Base-by-base conservation (phyloP, 352 stramenopile genomes). In the Saprolegnia parasitica region DNA sequence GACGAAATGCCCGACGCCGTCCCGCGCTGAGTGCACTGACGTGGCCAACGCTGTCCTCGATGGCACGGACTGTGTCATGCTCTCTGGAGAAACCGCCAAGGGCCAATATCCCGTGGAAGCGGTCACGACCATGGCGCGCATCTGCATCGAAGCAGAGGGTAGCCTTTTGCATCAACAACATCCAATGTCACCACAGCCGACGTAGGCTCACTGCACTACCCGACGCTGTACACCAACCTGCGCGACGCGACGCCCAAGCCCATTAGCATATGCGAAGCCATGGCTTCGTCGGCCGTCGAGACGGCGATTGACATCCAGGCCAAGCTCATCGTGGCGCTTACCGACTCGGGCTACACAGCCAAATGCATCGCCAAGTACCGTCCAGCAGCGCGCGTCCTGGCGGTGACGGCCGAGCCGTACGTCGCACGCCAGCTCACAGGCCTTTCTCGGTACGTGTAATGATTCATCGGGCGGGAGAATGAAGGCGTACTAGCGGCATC, bases 21-120 rank as follows among this genome's bases (percentile, higher is more conserved):
- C 98, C 3, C 98, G 97, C 70, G 98, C 98, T 18, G 98, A 99
- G 78, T 99, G 95, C 75, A 98, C 96, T 6, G 98, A 99, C 77
- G 98, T 99, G 18, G 96, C 97, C 37, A 99, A 99, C 74, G 97
- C 98, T 39, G 97, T 99, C 40, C 77, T 99, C 10, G 98, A 99
- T 74, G 97, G 97, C 57, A 98, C 97, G 15, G 98, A 99, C 79
- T 92, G 87, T n/a, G 92, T 99, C 70, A 99, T 99, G 98, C 75
- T 99, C 26, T 99, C 95, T 23, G 98, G 96, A 35, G 98, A 99
- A 85, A 99, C 97, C 1, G 98, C 98, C 32, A 99, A 98, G 67
- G 98, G 98, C 47, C 88, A 98, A 72, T 98, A 99, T 76, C 97
- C 97, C 18, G 78, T 87, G 11, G 86, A 97, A 62, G 91, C 97